Percentiles rank a stretch among this genome's conserved stretches.
phyloP scores from a whole-genome alignment of 768 basidiomycete species.

The Mycena metata region DNA sequence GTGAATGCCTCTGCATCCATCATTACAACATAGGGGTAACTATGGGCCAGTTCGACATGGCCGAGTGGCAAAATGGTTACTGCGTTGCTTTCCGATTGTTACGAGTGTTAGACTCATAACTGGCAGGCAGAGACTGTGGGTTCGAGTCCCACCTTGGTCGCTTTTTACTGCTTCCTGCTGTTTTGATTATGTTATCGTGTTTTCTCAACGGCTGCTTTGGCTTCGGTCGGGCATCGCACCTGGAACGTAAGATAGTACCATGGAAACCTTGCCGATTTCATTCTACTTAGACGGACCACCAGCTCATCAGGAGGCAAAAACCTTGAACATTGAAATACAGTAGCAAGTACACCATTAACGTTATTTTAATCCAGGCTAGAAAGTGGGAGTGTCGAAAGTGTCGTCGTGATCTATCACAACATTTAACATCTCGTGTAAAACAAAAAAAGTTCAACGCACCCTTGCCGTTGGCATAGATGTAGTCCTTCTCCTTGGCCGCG shows the following conservation, averaged over 20 bases:
- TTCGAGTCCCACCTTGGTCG: slow-evolving; percentile 46
- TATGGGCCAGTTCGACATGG: slow-evolving; percentile 12
- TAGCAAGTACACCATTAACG: too few species aligned
- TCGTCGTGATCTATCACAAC: slow-evolving; percentile 55
- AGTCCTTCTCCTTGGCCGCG: slow-evolving; percentile 71
- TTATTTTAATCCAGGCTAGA: slow-evolving; percentile 38
- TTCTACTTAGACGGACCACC: too few species aligned
- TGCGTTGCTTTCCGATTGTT: slow-evolving; percentile 43
- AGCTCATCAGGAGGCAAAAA: too few species aligned
- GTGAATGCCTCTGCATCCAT: too few species aligned
- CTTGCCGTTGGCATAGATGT: slow-evolving; percentile 70
- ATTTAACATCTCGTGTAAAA: not conserved
- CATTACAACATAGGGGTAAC: too few species aligned
- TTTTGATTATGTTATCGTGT: not conserved
- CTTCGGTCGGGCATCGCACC: too few species aligned
- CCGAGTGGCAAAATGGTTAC: slow-evolving; percentile 43
- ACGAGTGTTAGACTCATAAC: not conserved
- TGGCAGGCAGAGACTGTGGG: slow-evolving; percentile 43
- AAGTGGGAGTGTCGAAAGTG: slow-evolving; percentile 62
- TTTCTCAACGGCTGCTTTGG: too few species aligned
- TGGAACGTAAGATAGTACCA: too few species aligned
- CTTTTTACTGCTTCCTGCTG: slow-evolving; percentile 27
- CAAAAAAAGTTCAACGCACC: slow-evolving; percentile 50
- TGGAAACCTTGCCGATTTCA: too few species aligned
- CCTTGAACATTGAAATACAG: too few species aligned